phyloP scores from a whole-genome alignment of 2,329 filamentous ascomycete species.

The Calonectria pseudoreteaudii region DNA sequence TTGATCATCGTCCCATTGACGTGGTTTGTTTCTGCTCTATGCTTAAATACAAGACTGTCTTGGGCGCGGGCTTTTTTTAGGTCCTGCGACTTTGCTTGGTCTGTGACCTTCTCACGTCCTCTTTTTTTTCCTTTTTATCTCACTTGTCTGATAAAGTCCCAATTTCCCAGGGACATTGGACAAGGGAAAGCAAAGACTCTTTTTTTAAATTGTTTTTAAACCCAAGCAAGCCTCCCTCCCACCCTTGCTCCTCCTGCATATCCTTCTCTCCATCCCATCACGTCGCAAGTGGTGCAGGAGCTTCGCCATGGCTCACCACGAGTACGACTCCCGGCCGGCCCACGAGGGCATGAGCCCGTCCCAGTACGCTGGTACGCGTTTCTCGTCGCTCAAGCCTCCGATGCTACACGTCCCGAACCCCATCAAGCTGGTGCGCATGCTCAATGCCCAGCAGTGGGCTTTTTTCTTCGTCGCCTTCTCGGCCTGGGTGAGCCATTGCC shows the following conservation, averaged over 20 bases:
- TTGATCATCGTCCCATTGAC: constrained; percentile 3
- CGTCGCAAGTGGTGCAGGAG: neutral
- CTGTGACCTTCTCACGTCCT: neutral
- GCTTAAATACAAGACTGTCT: constrained; percentile 6
- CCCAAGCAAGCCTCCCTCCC: neutral
- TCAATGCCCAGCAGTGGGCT: constrained; percentile 64
- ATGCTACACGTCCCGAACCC: constrained; percentile 67
- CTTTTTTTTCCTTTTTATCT: neutral
- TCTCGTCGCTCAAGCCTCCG: constrained; percentile 68
- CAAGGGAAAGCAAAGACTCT: neutral
- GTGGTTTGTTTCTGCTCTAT: neutral
- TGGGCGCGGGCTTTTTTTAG: constrained; percentile 3
- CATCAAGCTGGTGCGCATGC: constrained; percentile 59
- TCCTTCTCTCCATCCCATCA: neutral
- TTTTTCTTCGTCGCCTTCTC: constrained; percentile 67
- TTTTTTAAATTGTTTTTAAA: neutral
- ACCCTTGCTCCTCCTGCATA: neutral
- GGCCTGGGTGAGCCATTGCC: constrained; percentile 63
- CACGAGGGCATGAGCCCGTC: constrained; percentile 62
- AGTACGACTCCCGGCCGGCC: constrained; percentile 52
- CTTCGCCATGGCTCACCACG: constrained; percentile 38
- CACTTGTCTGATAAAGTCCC: neutral
- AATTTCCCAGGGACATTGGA: neutral
- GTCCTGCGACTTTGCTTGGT: neutral
- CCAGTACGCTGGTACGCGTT: constrained; percentile 63